Evolutionary conservation across 75 land plant species (phyloP).

Genomic region (Azolla pinnata): DNA sequence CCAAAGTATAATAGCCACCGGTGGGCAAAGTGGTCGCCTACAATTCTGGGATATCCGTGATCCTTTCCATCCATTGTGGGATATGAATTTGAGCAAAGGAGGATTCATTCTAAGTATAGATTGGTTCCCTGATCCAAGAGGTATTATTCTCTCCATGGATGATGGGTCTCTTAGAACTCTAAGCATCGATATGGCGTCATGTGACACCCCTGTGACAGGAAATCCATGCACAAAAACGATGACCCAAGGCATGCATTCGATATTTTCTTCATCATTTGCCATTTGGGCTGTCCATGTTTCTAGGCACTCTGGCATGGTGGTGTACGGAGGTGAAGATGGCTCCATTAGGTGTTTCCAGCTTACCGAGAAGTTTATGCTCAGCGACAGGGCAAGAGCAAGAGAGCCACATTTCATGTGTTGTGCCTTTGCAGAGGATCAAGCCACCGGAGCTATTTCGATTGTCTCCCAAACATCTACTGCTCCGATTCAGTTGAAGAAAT

Average conservation of each 20-base stretch:
- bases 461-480: conserved; percentile 27
- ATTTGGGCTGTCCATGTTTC: conserved; percentile 84
- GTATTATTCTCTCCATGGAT: conserved; percentile 65
- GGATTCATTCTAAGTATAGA: conserved; percentile 45
- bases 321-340: conserved; percentile 80
- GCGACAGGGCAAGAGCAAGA: conserved; percentile 38
- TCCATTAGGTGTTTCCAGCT: conserved; percentile 61
- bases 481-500: conserved; percentile 40
- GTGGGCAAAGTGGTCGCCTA: conserved; percentile 62
- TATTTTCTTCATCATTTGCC: conserved; percentile 44
- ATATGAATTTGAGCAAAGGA: conserved; percentile 37
- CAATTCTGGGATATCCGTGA: conserved; percentile 93
- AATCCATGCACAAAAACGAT: conserved; percentile 44
- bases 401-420: conserved; percentile 55
- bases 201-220: conserved; percentile 66
- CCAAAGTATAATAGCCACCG: conserved; percentile 65
- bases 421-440: conserved; percentile 41
- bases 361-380: conserved; percentile 56
- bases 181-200: conserved; percentile 41
- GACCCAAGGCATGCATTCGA: conserved; percentile 41
- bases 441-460: conserved; percentile 22
- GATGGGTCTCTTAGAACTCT: conserved; percentile 73
- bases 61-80: conserved; percentile 75
- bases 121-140: conserved; percentile 75
- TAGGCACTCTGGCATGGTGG: conserved; percentile 57